phyloP scores from a whole-genome alignment of 768 basidiomycete species.

The Leccinum incarnatum region DNA sequence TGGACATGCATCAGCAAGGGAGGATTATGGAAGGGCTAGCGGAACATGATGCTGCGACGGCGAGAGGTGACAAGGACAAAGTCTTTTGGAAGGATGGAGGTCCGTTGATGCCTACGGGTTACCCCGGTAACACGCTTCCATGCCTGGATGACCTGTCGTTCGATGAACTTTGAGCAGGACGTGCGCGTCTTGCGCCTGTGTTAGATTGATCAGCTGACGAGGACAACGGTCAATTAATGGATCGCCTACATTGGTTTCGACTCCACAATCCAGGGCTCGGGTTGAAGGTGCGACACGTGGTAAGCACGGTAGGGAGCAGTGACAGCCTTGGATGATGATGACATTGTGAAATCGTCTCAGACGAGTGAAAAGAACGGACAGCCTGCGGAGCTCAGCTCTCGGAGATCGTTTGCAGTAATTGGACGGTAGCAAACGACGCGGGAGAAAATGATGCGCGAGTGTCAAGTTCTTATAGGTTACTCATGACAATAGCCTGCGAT shows the following conservation, averaged over 20 bases:
- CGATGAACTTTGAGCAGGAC: conserved; percentile 46
- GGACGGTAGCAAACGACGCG: conserved; percentile 1
- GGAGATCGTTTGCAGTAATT: conserved; percentile 17
- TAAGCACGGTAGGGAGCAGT: conserved; percentile 12
- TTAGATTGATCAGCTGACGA: neutral
- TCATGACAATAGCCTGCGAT: conserved; percentile 13
- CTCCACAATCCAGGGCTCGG: conserved; percentile 29
- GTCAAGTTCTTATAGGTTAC: conserved; percentile 19
- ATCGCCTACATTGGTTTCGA: conserved; percentile 23
- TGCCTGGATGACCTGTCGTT: conserved; percentile 54
- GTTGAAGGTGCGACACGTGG: conserved; percentile 6
- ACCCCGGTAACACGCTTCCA: conserved; percentile 62
- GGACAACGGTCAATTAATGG: neutral
- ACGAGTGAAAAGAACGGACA: conserved; percentile 27
- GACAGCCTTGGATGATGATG: conserved; percentile 7
- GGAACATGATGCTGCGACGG: conserved; percentile 49
- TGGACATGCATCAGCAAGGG: conserved; percentile 4
- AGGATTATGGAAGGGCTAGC: conserved; percentile 16
- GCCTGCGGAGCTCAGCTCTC: conserved; percentile 16
- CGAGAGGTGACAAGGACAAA: conserved; percentile 59
- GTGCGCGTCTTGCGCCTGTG: conserved; percentile 23
- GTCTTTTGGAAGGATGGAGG: conserved; percentile 54
- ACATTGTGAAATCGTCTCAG: conserved; percentile 23
- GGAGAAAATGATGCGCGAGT: neutral
- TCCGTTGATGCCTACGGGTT: conserved; percentile 49